A percentile compares a stretch with the other conserved stretches of the same genome.
phyloP scores from a whole-genome alignment of 208 protist genomes.

The Trypanosoma melophagium region DNA sequence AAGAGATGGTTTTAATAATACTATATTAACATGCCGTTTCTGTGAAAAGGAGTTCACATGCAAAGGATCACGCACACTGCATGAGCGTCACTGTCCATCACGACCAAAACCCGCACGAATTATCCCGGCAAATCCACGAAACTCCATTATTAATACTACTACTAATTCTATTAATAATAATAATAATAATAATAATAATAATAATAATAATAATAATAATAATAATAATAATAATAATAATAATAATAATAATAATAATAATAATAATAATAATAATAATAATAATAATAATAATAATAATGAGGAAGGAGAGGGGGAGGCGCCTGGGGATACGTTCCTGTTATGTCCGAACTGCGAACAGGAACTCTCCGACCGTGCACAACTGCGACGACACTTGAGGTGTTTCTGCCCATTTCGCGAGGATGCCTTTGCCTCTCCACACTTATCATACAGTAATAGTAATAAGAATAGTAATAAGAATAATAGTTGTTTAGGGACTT shows the following conservation, averaged over 20 bases:
- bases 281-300: not conserved
- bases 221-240: not conserved
- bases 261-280: not conserved
- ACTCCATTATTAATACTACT: not conserved
- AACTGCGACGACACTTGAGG: constrained; percentile 60
- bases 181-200: not conserved
- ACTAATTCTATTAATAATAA: not conserved
- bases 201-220: not conserved
- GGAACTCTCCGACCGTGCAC: constrained; percentile 54
- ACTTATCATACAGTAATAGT: too few species aligned
- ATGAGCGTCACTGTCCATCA: constrained; percentile 38
- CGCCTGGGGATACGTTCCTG: constrained; percentile 11
- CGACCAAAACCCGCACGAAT: constrained; percentile 11
- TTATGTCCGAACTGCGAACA: constrained; percentile 72
- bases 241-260: not conserved
- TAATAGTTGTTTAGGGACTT: too few species aligned
- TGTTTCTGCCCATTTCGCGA: constrained; percentile 86
- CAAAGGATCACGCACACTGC: constrained; percentile 30
- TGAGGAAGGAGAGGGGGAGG: not conserved
- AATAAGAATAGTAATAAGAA: too few species aligned
- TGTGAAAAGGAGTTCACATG: constrained; percentile 44
- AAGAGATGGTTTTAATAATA: not conserved
- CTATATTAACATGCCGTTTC: constrained; percentile 16
- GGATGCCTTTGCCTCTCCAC: constrained; percentile 39
- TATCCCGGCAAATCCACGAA: constrained; percentile 5